These are phyloP conservation scores for Amanita fuliginea DNA, from an alignment of 768 basidiomycete species.

Conservation along the genomic window DNA sequence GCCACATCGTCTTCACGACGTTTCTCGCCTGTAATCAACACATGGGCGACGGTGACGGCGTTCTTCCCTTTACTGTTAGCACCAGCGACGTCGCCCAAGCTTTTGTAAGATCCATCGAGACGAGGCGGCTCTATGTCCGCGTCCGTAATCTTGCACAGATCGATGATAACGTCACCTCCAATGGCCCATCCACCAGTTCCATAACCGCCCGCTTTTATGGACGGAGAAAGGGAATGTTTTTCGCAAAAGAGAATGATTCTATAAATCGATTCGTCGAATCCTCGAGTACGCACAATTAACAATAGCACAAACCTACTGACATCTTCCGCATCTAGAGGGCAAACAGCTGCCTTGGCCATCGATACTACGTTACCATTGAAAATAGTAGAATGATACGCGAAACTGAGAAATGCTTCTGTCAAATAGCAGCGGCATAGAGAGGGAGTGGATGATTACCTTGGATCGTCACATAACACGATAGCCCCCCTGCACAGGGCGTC, in stretches of 20 bases:
- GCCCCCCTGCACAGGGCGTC: slow-evolving; percentile 33
- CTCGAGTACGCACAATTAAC: neutral
- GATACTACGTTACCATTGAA: slow-evolving; percentile 74
- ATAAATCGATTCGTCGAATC: neutral
- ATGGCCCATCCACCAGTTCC: slow-evolving; percentile 88
- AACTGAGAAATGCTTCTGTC: slow-evolving; percentile 18
- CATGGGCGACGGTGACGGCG: slow-evolving; percentile 6
- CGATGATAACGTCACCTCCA: slow-evolving; percentile 77
- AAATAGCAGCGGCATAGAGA: neutral
- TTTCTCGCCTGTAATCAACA: slow-evolving; percentile 31
- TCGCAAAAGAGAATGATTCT: slow-evolving; percentile 67
- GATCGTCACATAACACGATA: slow-evolving; percentile 31
- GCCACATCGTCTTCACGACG: slow-evolving; percentile 44
- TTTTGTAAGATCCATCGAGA: slow-evolving; percentile 43
- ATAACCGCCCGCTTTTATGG: slow-evolving; percentile 84
- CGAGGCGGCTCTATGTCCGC: slow-evolving; percentile 57
- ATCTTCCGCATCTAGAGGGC: slow-evolving; percentile 70
- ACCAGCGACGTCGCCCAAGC: slow-evolving; percentile 43
- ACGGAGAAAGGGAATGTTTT: slow-evolving; percentile 60
- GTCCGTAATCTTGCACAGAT: slow-evolving; percentile 59
- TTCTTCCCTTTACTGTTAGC: slow-evolving; percentile 48
- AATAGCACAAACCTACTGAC: slow-evolving; percentile 58
- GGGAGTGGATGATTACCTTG: slow-evolving; percentile 19
- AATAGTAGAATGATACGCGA: slow-evolving; percentile 37
- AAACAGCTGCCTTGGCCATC: slow-evolving; percentile 50